phyloP scores from a whole-genome alignment of 2,329 filamentous ascomycete genomes.

The Claviceps capensis region DNA sequence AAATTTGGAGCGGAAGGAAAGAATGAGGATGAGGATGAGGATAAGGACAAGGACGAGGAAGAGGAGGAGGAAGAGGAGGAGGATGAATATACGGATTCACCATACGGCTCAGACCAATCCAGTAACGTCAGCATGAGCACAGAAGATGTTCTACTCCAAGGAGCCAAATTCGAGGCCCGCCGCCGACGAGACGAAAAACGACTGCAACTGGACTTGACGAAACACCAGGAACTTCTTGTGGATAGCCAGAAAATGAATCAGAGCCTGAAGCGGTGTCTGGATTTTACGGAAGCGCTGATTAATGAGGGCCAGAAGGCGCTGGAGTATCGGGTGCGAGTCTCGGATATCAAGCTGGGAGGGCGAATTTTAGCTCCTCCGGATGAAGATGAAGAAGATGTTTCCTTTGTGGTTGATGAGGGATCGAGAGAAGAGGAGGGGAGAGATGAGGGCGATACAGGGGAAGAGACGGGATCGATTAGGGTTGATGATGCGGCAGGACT shows the following conservation, averaged over 20 bases:
- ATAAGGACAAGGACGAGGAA: slow-evolving; percentile 7
- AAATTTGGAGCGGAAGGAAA: slow-evolving; percentile 18
- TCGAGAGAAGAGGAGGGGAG: background rate
- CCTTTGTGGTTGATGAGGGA: slow-evolving; percentile 2
- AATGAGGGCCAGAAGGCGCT: slow-evolving; percentile 78
- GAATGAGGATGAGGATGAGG: slow-evolving; percentile 5
- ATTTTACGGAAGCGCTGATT: slow-evolving; percentile 83
- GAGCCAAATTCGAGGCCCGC: slow-evolving; percentile 23
- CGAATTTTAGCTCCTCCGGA: slow-evolving; percentile 58
- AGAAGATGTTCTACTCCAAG: slow-evolving; percentile 27
- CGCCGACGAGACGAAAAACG: slow-evolving; percentile 68
- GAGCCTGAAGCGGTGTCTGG: slow-evolving; percentile 77
- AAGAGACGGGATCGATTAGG: slow-evolving; percentile 11
- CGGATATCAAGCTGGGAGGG: slow-evolving; percentile 70
- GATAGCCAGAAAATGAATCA: slow-evolving; percentile 95
- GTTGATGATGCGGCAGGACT: slow-evolving; percentile 9
- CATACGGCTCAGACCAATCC: slow-evolving; percentile 39
- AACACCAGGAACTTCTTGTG: slow-evolving; percentile 76
- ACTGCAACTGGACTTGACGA: slow-evolving; percentile 70
- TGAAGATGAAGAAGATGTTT: slow-evolving; percentile 33
- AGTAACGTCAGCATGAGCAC: slow-evolving; percentile 22
- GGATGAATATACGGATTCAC: slow-evolving; percentile 29
- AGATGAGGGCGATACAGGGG: slow-evolving; percentile 12
- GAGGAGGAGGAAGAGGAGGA: slow-evolving; percentile 15
- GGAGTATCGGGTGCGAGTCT: slow-evolving; percentile 64